Evolutionary conservation across 2,329 filamentous ascomycete species (phyloP).

Genomic region (Microsporum canis): DNA sequence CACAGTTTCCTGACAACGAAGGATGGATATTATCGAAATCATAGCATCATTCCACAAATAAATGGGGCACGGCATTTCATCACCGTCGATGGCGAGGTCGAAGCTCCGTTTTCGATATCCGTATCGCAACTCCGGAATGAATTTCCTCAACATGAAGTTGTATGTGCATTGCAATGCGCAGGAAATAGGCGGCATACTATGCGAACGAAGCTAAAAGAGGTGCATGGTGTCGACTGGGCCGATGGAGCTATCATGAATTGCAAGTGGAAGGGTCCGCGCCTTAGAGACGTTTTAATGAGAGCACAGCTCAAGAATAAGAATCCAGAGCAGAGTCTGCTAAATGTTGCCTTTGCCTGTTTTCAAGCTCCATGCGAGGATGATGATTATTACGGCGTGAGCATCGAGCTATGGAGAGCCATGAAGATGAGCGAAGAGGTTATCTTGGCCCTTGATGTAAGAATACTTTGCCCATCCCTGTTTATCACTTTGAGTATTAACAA

Average conservation of each 20-base stretch:
- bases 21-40: constrained; percentile 47
- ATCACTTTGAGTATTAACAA: not conserved
- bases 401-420: constrained; percentile 40
- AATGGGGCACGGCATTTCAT: constrained; percentile 33
- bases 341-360: constrained; percentile 48
- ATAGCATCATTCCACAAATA: constrained; percentile 43
- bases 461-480: not conserved
- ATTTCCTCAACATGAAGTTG: constrained; percentile 44
- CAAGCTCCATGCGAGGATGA: constrained; percentile 45
- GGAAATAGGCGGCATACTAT: constrained; percentile 51
- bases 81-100: constrained; percentile 41
- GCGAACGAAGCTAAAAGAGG: constrained; percentile 48
- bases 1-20: constrained; percentile 43
- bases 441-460: constrained; percentile 37
- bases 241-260: constrained; percentile 53
- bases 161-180: constrained; percentile 49
- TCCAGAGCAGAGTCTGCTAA: constrained; percentile 22
- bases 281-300: constrained; percentile 41
- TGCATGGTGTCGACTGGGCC: constrained; percentile 49
- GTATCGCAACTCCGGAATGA: constrained; percentile 37
- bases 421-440: constrained; percentile 36
- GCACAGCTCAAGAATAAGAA: constrained; percentile 33
- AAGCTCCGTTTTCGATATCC: constrained; percentile 35
- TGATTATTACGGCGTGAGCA: constrained; percentile 47
- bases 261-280: constrained; percentile 43